Evolutionary conservation across 2,329 filamentous ascomycete species (phyloP).

Genomic region (Pezicula neosporulosa): DNA sequence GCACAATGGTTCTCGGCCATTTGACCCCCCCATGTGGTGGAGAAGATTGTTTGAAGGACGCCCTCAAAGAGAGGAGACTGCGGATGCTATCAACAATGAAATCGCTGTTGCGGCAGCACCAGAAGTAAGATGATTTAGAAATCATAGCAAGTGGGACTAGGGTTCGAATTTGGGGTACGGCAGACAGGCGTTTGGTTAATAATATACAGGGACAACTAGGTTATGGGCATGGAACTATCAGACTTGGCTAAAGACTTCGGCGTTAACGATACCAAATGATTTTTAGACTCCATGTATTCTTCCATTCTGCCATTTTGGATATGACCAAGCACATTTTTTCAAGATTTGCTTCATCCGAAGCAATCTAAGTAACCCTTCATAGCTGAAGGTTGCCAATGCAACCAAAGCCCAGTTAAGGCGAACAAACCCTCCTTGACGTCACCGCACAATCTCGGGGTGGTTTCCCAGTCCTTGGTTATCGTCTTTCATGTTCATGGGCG

Average conservation of each 20-base stretch:
- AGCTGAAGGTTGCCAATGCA: too few relatives aligned
- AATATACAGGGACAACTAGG: background rate
- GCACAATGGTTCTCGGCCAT: conserved; percentile 76
- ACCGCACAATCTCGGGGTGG: too few relatives aligned
- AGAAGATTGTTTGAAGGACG: conserved; percentile 73
- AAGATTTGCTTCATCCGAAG: too few relatives aligned
- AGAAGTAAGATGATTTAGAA: conserved; percentile 30
- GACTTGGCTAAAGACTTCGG: background rate
- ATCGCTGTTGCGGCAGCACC: conserved; percentile 52
- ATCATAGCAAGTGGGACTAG: conserved; percentile 2
- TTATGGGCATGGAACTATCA: background rate
- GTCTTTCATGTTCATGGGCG: too few relatives aligned
- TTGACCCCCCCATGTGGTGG: conserved; percentile 92
- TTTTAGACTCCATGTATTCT: background rate
- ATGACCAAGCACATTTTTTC: background rate
- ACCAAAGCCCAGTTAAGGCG: too few relatives aligned
- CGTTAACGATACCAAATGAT: background rate
- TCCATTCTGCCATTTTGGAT: background rate
- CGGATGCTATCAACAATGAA: conserved; percentile 57
- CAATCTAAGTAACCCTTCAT: too few relatives aligned
- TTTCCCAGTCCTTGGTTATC: too few relatives aligned
- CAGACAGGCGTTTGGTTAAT: background rate
- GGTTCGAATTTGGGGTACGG: background rate
- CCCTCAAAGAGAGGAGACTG: conserved; percentile 43
- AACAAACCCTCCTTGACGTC: too few relatives aligned